Evolutionary conservation across 202 grass and related monocot genomes (phyloP), one percentile per base, ranked within the genome.

Genomic region (Elaeis oleifera): DNA sequence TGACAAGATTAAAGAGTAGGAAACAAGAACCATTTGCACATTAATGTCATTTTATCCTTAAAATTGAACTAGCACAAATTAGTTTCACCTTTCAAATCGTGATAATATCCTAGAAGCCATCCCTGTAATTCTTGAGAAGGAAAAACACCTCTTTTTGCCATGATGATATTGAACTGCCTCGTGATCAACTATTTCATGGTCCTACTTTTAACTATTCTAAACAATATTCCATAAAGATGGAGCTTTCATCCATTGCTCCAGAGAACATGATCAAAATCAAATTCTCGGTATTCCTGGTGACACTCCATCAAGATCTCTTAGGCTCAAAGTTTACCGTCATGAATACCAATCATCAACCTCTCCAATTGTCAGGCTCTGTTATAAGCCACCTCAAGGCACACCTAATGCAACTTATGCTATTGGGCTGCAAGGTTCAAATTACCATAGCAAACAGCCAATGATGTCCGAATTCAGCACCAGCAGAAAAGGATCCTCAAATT

Each of bases 321-420:
- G 52, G 63, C 1, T 76, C 79, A 54, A 87, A 85, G 64, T 13
- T 83, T 26, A 36, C 71, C 29, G 71, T 83, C 58, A 63, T 68
- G 16, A 91, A 91, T 74, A 24, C 51, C 11, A 27, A 2, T 49
- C 79, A 21, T 54, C 79, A 20, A 29, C 20, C 79, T 17, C 31
- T 83, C 75, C 54, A 77, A 58, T 49, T 96, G 52, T 81, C 84
- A 15, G 75, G 81, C 59, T 63, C 61, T 26, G 67, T 96, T 66
- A 62, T 81, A 5, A 96, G 67, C 81, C 84, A 96, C 73, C 71
- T 96, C 54, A 86, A 83, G 20, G 79, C 84, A 96, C 91, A 7
- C 87, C 84, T 2, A 84, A 89, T 28, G 91, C 84, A 53, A 83
- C 84, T 66, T 96, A 89, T 67, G 79, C 80, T 0, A 53, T 81